These are phyloP conservation scores for Chloropicon primus DNA, from an alignment of 139 green algal genomes.

Conservation along the genomic window DNA sequence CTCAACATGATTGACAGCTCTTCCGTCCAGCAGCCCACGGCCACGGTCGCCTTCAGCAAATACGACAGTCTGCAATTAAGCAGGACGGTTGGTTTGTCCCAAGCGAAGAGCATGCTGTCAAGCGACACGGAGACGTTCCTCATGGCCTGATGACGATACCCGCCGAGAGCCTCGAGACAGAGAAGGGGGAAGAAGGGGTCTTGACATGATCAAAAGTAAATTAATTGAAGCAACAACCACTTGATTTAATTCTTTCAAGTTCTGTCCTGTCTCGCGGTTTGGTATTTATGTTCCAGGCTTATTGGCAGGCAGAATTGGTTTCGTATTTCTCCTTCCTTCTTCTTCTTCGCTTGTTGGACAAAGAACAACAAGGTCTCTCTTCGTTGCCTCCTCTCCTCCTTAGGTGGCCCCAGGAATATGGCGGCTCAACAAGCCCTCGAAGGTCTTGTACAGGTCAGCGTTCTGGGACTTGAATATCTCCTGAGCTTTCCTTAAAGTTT, in stretches of 20 bases:
- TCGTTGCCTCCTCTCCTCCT: background rate
- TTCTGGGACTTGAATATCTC: slow-evolving; percentile 48
- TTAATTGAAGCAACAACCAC: no score
- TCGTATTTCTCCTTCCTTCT: no score
- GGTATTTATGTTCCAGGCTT: no score
- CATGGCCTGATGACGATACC: background rate
- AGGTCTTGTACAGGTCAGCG: slow-evolving; percentile 44
- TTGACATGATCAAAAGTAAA: no score
- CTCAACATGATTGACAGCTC: slow-evolving; percentile 37
- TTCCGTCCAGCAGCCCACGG: background rate
- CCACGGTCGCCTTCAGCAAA: background rate
- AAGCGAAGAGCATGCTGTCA: background rate
- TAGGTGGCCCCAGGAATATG: slow-evolving; percentile 18
- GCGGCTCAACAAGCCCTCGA: slow-evolving; percentile 33
- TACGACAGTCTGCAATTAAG: background rate
- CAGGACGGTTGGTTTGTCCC: background rate
- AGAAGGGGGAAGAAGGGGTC: no score
- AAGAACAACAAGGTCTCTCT: no score
- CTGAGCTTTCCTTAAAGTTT: slow-evolving; percentile 41
- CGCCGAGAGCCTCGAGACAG: no score
- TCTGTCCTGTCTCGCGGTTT: no score
- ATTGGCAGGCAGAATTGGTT: no score
- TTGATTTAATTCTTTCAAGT: no score
- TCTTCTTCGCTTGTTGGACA: no score
- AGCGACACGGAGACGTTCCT: background rate